These are phyloP conservation scores for Dalechampia spathulata DNA, from an alignment of 441 rosid genomes.

Conservation along the genomic window DNA sequence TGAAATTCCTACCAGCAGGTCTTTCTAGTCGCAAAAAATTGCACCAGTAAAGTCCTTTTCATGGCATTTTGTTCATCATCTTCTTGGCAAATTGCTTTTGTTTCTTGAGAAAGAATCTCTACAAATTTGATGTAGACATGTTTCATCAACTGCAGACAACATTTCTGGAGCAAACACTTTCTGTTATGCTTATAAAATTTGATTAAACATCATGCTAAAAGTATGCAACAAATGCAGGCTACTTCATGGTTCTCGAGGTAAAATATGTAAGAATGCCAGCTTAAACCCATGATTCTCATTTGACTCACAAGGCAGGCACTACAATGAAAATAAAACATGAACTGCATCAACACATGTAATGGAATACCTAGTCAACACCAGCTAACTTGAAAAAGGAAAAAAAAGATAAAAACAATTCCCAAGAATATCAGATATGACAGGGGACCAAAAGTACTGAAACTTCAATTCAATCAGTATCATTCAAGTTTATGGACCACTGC, in stretches of 20 bases:
- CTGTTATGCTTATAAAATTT: too few relatives aligned
- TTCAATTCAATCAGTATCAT: conserved; percentile 24
- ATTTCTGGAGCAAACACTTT: not conserved
- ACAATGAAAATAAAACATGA: too few relatives aligned
- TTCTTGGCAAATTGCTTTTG: too few relatives aligned
- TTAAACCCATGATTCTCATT: too few relatives aligned
- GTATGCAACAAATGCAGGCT: not conserved
- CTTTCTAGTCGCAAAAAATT: too few relatives aligned
- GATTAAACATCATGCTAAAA: not conserved
- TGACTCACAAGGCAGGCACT: not conserved
- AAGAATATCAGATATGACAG: conserved; percentile 25
- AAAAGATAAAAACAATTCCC: conserved; percentile 19
- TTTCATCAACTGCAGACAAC: not conserved
- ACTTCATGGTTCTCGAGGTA: too few relatives aligned
- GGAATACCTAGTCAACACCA: conserved; percentile 21
- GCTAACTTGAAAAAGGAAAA: conserved; percentile 15
- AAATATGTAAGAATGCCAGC: too few relatives aligned
- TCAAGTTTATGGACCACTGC: conserved; percentile 28
- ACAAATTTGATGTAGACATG: not conserved
- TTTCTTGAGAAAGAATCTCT: too few relatives aligned
- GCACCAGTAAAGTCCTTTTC: too few relatives aligned
- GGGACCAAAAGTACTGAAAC: conserved; percentile 15
- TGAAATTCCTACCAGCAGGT: too few relatives aligned
- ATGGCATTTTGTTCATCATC: too few relatives aligned
- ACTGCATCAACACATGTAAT: conserved; percentile 14